A percentile compares a stretch with the other conserved stretches of the same genome.
phyloP scores from a whole-genome alignment of 176 grass and related monocot genomes.

The Eragrostis nindensis region DNA sequence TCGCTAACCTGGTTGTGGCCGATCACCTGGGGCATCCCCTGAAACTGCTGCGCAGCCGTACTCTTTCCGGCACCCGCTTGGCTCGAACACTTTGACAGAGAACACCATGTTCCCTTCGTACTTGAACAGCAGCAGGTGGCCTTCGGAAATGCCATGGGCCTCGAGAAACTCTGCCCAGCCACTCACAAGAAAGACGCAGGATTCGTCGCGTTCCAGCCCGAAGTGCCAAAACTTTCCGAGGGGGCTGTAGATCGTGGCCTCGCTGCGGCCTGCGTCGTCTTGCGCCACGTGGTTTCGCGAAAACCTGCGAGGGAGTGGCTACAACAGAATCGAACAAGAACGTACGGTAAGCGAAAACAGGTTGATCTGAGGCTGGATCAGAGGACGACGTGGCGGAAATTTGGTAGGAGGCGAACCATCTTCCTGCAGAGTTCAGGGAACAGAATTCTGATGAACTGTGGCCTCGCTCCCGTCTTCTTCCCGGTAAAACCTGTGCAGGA shows the following conservation, averaged over 20 bases:
- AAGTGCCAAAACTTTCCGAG: slow-evolving; percentile 30
- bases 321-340: not conserved
- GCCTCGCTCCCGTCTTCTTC: not conserved
- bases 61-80: not conserved
- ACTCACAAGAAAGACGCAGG: not conserved
- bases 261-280: not conserved
- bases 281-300: not conserved
- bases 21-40: not conserved
- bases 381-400: not conserved
- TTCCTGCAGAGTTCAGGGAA: not conserved
- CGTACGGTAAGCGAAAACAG: not conserved
- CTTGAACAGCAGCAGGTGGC: slow-evolving; percentile 39
- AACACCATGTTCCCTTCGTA: slow-evolving; percentile 36
- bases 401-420: not conserved
- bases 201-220: not conserved
- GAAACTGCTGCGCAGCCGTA: not conserved
- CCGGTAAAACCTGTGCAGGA: not conserved
- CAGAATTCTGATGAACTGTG: not conserved
- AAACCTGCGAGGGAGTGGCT: slow-evolving; percentile 8
- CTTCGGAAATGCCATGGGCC: slow-evolving; percentile 8
- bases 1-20: not conserved
- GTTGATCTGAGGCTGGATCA: no score
- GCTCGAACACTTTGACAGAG: slow-evolving; percentile 5
- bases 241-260: slow-evolving; percentile 23
- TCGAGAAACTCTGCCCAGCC: slow-evolving; percentile 22